Percentiles rank a stretch among this genome's conserved stretches.
Conservation (phyloP, 306 rosid genomes). For the Quercus agrifolia region DNA sequence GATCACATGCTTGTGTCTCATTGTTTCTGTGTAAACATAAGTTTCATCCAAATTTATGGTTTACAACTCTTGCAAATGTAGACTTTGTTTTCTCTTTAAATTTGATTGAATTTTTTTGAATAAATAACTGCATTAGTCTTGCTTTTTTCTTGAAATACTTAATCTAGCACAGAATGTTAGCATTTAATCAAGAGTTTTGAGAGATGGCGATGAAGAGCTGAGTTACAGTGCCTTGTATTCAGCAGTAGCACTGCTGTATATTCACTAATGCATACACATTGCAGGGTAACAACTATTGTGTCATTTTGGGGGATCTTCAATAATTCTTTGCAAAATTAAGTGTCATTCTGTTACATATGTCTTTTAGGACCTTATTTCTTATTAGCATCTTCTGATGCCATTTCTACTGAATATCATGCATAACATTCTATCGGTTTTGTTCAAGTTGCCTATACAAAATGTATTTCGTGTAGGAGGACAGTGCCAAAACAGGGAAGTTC, state of each 20-base stretch:
- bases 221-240: background rate
- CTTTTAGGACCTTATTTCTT: background rate
- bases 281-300: background rate
- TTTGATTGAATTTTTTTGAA: background rate
- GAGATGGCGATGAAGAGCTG: background rate
- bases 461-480: constrained; percentile 68
- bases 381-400: background rate
- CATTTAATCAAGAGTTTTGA: background rate
- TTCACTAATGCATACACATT: background rate
- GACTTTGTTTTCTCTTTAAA: background rate
- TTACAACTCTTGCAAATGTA: background rate
- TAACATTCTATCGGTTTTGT: constrained; percentile 22
- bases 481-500: constrained; percentile 78
- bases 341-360: background rate
- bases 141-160: background rate
- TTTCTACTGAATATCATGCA: background rate
- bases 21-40: background rate
- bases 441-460: constrained; percentile 5
- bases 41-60: background rate
- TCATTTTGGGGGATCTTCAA: background rate
- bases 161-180: background rate
- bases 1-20: background rate
- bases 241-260: background rate
- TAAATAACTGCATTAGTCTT: background rate
- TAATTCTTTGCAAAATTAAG: background rate